Evolutionary conservation across 1,284 basidiomycete species (phyloP).

Genomic region (Sanghuangporus weigelae): DNA sequence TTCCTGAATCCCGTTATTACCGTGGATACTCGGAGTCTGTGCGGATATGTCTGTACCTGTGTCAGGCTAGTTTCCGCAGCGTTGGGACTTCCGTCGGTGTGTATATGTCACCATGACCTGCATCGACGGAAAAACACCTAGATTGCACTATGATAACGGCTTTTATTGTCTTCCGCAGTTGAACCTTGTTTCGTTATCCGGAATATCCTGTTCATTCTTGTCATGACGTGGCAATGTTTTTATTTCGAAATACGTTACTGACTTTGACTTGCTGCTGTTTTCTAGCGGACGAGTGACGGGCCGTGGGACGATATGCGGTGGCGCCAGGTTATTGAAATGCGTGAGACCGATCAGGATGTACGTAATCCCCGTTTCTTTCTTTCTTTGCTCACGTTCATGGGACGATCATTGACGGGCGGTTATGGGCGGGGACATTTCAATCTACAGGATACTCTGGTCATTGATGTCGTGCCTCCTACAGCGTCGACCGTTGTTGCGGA

Average conservation of each 20-base stretch:
- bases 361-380: not conserved
- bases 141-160: not conserved
- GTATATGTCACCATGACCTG: not conserved
- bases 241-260: not conserved
- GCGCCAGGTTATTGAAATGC: constrained; percentile 11
- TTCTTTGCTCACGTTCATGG: not conserved
- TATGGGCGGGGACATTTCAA: not conserved
- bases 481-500: not conserved
- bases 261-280: not conserved
- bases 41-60: not conserved
- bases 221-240: not conserved
- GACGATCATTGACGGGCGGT: not conserved
- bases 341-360: not conserved
- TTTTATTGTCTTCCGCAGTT: not conserved
- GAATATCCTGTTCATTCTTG: not conserved
- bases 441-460: constrained; percentile 3
- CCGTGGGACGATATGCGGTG: constrained; percentile 12
- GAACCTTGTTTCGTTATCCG: not conserved
- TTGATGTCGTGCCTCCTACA: constrained; percentile 4
- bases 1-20: not conserved
- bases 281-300: not conserved
- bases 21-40: not conserved
- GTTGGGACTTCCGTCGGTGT: too few relatives aligned
- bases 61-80: too few relatives aligned
- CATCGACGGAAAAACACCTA: not conserved